Evolutionary conservation across 768 basidiomycete species (phyloP).

Genomic region (Suillus lakei): DNA sequence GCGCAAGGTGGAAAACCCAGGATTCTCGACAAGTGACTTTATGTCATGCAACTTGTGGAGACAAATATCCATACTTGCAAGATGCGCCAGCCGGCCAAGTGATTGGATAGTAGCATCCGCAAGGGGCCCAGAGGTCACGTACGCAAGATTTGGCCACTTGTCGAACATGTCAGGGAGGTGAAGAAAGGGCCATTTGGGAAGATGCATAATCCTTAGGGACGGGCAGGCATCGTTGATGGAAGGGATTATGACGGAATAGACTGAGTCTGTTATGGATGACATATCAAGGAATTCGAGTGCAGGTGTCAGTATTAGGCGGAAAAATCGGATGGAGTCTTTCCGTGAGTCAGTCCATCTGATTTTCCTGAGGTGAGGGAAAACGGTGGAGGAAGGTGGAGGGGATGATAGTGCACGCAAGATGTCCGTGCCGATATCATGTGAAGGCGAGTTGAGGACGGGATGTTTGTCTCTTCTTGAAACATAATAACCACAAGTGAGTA

Average conservation of each 20-base stretch:
- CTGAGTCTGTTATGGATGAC: conserved; percentile 4
- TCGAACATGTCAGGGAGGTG: conserved; percentile 4
- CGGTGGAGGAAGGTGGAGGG: conserved; percentile 3
- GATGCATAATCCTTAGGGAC: conserved; percentile 7
- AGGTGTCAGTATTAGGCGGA: conserved; percentile 6
- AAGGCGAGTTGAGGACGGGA: conserved; percentile 7
- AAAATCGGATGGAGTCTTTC: conserved; percentile 4
- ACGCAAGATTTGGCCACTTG: conserved; percentile 8
- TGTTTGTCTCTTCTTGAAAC: conserved; percentile 9
- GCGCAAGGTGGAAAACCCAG: conserved; percentile 6
- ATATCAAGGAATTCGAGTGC: conserved; percentile 10
- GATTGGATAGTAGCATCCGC: conserved; percentile 7
- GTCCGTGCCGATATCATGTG: conserved; percentile 2
- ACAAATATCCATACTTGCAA: conserved; percentile 8
- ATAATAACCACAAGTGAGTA: conserved; percentile 6
- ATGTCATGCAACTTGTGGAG: conserved; percentile 9
- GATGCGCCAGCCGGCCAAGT: conserved; percentile 5
- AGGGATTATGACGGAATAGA: conserved; percentile 6
- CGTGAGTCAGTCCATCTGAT: conserved; percentile 9
- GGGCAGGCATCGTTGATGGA: conserved; percentile 5
- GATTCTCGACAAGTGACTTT: conserved; percentile 3
- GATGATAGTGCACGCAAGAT: conserved; percentile 5
- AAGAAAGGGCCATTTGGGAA: conserved; percentile 9
- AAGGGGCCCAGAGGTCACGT: conserved; percentile 5
- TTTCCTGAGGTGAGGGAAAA: conserved; percentile 2